Evolutionary conservation across 768 basidiomycete genomes (phyloP).

Genomic region (Clitopilus passeckerianus): DNA sequence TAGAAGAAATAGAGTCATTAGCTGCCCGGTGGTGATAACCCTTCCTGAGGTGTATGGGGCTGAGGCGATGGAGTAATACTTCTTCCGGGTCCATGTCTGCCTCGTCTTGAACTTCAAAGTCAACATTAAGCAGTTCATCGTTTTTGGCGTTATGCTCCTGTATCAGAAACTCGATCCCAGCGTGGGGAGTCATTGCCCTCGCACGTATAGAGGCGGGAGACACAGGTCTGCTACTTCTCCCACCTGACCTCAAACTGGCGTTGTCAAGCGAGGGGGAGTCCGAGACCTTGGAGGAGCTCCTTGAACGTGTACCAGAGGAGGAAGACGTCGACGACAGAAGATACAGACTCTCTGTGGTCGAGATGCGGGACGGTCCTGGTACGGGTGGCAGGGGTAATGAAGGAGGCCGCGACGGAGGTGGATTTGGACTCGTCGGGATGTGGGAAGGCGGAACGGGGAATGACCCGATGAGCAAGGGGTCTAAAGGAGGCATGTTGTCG

Average conservation of each 20-base stretch:
- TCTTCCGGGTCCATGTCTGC: background rate
- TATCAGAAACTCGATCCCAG: background rate
- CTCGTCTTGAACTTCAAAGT: background rate
- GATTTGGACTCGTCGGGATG: conserved; percentile 27
- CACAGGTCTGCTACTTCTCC: conserved; percentile 8
- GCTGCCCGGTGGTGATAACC: conserved; percentile 11
- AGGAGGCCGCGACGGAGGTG: conserved; percentile 41
- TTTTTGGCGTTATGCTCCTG: background rate
- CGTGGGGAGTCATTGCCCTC: background rate
- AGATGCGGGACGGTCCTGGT: conserved; percentile 56
- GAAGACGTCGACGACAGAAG: conserved; percentile 24
- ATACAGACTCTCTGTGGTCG: conserved; percentile 41
- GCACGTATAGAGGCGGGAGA: conserved; percentile 2
- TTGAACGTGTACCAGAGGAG: conserved; percentile 6
- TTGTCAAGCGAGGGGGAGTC: conserved; percentile 5
- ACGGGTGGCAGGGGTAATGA: conserved; percentile 68
- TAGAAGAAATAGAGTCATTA: conserved; percentile 1
- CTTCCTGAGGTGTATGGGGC: conserved; percentile 6
- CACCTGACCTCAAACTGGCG: conserved; percentile 12
- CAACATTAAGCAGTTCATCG: background rate
- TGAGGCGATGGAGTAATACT: background rate
- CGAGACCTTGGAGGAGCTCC: conserved; percentile 24
- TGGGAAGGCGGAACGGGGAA: conserved; percentile 6
- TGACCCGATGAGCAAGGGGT: conserved; percentile 5
- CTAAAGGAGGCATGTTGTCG: background rate